A percentile compares a stretch with the other conserved stretches of the same genome.
phyloP scores from a whole-genome alignment of 805 yeast species.

The Teunomyces aglyptinius region DNA sequence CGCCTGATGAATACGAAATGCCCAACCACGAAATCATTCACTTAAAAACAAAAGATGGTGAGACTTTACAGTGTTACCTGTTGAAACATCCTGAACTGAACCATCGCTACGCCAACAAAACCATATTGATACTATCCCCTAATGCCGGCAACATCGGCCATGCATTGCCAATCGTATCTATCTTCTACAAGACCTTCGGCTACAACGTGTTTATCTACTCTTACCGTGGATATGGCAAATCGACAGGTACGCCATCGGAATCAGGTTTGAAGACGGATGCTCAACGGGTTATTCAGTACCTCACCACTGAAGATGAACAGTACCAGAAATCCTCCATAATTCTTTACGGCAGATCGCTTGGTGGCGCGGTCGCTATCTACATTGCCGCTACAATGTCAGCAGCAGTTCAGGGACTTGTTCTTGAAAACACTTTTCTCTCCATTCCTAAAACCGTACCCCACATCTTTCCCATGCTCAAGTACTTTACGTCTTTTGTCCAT shows the following conservation, averaged over 20 bases:
- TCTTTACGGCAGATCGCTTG: conserved; percentile 85
- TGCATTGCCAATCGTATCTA: conserved; percentile 73
- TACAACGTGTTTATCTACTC: conserved; percentile 83
- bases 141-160: conserved; percentile 97
- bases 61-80: conserved; percentile 61
- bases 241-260: conserved; percentile 77
- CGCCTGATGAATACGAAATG: conserved; percentile 70
- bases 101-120: conserved; percentile 50
- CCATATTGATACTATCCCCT: conserved; percentile 79
- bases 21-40: conserved; percentile 54
- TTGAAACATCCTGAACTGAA: conserved; percentile 48
- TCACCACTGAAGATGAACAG: conserved; percentile 50
- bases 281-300: conserved; percentile 60
- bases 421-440: conserved; percentile 85
- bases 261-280: conserved; percentile 81
- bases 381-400: conserved; percentile 60
- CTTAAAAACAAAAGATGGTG: conserved; percentile 69
- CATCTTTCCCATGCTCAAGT: conserved; percentile 64
- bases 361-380: conserved; percentile 92
- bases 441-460: conserved; percentile 71
- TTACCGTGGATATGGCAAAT: conserved; percentile 86
- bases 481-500: conserved; percentile 61
- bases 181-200: conserved; percentile 59
- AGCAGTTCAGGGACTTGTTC: conserved; percentile 58
- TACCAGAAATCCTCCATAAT: conserved; percentile 54